Evolutionary conservation across 176 grass and related monocot genomes (phyloP).

Genomic region (Coix lacrymajobi): DNA sequence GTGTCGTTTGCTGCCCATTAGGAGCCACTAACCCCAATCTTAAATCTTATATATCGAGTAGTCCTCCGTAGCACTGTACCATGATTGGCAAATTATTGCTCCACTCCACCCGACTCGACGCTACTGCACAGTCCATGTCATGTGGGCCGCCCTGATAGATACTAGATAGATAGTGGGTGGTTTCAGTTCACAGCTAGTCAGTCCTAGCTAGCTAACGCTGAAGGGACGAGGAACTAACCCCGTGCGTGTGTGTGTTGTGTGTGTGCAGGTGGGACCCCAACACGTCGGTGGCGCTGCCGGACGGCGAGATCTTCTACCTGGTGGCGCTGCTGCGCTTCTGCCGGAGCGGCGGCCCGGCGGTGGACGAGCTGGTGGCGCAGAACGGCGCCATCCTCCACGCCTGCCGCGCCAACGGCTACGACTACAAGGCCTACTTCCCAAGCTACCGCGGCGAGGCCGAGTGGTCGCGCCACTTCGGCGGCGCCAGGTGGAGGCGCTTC

Average conservation of each 20-base stretch:
- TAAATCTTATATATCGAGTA: too few relatives aligned
- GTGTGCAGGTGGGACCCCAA: conserved; percentile 70
- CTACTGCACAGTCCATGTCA: not conserved
- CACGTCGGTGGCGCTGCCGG: conserved; percentile 76
- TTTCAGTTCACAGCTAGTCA: too few relatives aligned
- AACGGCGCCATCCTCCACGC: conserved; percentile 50
- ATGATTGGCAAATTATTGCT: conserved; percentile 21
- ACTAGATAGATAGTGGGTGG: too few relatives aligned
- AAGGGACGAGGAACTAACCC: too few relatives aligned
- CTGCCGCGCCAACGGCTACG: conserved; percentile 69
- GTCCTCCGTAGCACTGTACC: too few relatives aligned
- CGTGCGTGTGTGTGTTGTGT: not conserved
- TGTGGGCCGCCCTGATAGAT: not conserved
- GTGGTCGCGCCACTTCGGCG: conserved; percentile 74
- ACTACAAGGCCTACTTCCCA: conserved; percentile 91
- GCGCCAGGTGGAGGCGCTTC: conserved; percentile 58
- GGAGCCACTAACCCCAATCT: conserved; percentile 20
- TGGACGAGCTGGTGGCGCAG: conserved; percentile 62
- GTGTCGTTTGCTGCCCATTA: not conserved
- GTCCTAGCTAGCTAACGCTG: too few relatives aligned
- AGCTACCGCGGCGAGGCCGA: conserved; percentile 46
- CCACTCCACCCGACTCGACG: not conserved
- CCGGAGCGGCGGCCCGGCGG: conserved; percentile 37
- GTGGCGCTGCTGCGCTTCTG: conserved; percentile 89
- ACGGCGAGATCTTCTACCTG: conserved; percentile 83